These are phyloP conservation scores for Gossypium longicalyx DNA, from an alignment of 345 rosid species.

Conservation along the genomic window DNA sequence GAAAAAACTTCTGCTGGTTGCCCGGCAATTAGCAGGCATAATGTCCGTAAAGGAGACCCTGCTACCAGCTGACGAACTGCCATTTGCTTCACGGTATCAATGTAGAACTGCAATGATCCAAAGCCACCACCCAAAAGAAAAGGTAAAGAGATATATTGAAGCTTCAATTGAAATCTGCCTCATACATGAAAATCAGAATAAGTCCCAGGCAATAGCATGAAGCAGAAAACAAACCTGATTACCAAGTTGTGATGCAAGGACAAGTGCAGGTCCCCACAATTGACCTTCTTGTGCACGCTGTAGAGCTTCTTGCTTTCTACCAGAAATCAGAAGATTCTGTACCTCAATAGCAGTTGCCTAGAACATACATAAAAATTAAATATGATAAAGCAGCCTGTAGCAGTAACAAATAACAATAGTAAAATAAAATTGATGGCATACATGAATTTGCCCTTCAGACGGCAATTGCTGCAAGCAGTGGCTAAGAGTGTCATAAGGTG, in stretches of 20 bases:
- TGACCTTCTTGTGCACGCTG: slow-evolving; percentile 86
- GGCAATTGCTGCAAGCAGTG: slow-evolving; percentile 80
- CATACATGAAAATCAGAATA: slow-evolving; percentile 4
- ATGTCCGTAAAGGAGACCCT: slow-evolving; percentile 93
- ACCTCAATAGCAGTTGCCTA: slow-evolving; percentile 92
- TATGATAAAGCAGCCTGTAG: not conserved
- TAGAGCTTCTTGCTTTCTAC: slow-evolving; percentile 79
- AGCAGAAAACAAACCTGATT: slow-evolving; percentile 59
- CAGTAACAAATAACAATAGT: not conserved
- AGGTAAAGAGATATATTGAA: not conserved
- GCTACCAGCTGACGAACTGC: slow-evolving; percentile 83
- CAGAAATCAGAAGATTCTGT: slow-evolving; percentile 89
- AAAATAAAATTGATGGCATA: slow-evolving; percentile 23
- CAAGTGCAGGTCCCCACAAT: slow-evolving; percentile 98
- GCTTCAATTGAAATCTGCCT: slow-evolving; percentile 9
- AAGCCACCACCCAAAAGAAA: slow-evolving; percentile 21
- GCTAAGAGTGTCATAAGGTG: slow-evolving; percentile 48
- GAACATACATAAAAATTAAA: slow-evolving; percentile 18
- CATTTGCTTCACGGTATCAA: slow-evolving; percentile 92
- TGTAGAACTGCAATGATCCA: slow-evolving; percentile 64
- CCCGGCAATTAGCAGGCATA: slow-evolving; percentile 94
- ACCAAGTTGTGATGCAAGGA: slow-evolving; percentile 91
- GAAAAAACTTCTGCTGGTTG: slow-evolving; percentile 90
- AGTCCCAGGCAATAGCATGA: not conserved
- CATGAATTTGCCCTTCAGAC: slow-evolving; percentile 81